phyloP scores from a whole-genome alignment of 2,329 filamentous ascomycete genomes.

The Fonsecaea nubica region DNA sequence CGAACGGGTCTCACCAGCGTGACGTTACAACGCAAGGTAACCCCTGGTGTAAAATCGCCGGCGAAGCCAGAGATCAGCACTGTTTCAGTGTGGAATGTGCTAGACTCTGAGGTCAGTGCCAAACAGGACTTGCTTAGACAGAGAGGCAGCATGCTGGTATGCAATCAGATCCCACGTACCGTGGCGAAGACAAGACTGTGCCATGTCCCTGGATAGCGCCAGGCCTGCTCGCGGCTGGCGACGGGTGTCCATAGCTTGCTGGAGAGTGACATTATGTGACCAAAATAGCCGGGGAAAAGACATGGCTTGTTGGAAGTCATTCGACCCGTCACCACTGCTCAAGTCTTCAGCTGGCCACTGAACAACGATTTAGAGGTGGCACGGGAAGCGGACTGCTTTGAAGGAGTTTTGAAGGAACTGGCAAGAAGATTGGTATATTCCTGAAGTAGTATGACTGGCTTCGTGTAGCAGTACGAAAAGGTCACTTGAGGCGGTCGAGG shows the following conservation, averaged over 20 bases:
- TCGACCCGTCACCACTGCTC: not conserved
- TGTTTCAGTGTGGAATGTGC: not conserved
- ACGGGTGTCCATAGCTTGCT: not conserved
- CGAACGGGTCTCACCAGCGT: conserved; percentile 13
- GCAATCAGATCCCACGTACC: conserved; percentile 8
- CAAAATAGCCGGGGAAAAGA: not conserved
- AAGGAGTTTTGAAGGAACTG: not conserved
- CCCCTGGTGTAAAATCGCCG: conserved; percentile 5
- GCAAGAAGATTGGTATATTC: conserved; percentile 1
- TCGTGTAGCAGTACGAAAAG: conserved; percentile 27
- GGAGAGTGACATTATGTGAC: not conserved
- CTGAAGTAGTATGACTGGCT: conserved; percentile 9
- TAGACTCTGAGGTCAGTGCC: not conserved
- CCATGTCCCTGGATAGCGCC: not conserved
- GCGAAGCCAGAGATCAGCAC: not conserved
- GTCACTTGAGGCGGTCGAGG: conserved; percentile 14
- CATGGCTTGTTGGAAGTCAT: not conserved
- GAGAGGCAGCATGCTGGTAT: conserved; percentile 3
- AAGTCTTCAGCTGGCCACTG: not conserved
- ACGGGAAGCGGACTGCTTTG: not conserved
- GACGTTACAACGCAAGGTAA: conserved; percentile 13
- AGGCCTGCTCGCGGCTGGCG: not conserved
- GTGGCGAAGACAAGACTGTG: not conserved
- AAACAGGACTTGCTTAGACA: not conserved
- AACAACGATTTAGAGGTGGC: conserved; percentile 2